Evolutionary conservation across 441 rosid genomes (phyloP).

Genomic region (Pelargonium citronellum): DNA sequence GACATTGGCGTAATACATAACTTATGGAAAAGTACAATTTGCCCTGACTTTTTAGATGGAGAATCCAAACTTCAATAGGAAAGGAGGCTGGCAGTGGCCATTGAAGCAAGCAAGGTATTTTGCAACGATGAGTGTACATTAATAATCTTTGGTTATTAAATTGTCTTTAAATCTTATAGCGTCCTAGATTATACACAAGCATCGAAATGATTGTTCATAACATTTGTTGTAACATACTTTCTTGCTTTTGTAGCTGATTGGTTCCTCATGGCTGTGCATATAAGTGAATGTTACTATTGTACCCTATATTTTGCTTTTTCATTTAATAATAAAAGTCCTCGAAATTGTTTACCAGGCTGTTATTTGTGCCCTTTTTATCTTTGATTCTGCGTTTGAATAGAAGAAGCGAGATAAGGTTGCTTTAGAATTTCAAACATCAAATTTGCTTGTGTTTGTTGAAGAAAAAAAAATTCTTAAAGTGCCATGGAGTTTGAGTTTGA

Average conservation of each 20-base stretch:
- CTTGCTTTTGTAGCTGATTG: not conserved
- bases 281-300: not conserved
- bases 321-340: not conserved
- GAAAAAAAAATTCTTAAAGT: no score
- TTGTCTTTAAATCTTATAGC: not conserved
- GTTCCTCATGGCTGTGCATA: not conserved
- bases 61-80: conserved; percentile 10
- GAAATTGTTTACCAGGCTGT: not conserved
- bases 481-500: not conserved
- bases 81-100: not conserved
- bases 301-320: not conserved
- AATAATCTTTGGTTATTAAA: not conserved
- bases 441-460: no score
- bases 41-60: conserved; percentile 5
- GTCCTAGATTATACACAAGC: not conserved
- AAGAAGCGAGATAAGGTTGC: no score
- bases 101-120: conserved; percentile 3
- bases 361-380: not conserved
- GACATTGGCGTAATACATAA: conserved; percentile 55
- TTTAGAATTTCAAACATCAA: no score
- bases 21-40: conserved; percentile 6
- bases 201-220: not conserved
- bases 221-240: not conserved
- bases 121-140: not conserved
- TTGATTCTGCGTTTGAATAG: not conserved